Percentiles rank a stretch among this genome's conserved stretches.
Conservation (phyloP, 2,329 filamentous ascomycete species). For the Balansia obtecta region DNA sequence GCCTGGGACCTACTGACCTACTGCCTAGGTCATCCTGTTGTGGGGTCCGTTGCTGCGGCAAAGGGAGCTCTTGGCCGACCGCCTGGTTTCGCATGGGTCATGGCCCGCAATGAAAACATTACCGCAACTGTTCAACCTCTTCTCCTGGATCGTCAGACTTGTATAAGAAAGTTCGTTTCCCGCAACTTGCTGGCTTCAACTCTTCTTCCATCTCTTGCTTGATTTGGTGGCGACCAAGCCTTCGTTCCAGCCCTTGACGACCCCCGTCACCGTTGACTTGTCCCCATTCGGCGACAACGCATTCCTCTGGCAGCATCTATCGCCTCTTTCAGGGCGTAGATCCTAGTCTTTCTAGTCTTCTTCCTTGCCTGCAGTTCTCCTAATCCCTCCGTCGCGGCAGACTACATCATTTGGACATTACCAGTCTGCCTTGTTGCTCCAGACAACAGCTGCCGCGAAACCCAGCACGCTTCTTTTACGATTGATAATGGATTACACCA, state of each 20-base stretch:
- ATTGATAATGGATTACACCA: slow-evolving; percentile 29
- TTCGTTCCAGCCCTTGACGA: not conserved
- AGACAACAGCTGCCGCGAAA: not conserved
- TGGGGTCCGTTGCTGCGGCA: slow-evolving; percentile 13
- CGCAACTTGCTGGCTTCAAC: not conserved
- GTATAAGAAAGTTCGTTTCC: not conserved
- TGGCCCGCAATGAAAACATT: slow-evolving; percentile 2
- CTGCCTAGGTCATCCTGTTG: too few relatives aligned
- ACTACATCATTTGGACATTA: too few relatives aligned
- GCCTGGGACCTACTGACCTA: too few relatives aligned
- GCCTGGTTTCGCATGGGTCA: not conserved
- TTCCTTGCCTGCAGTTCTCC: not conserved
- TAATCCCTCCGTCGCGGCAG: not conserved
- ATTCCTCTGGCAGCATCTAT: slow-evolving; percentile 1
- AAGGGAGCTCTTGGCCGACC: slow-evolving; percentile 6
- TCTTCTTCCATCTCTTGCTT: not conserved
- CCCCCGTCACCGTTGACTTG: not conserved
- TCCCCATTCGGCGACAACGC: not conserved
- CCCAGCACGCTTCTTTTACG: not conserved
- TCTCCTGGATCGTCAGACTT: not conserved
- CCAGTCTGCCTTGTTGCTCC: not conserved
- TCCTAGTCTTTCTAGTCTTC: not conserved
- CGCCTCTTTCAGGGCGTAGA: not conserved
- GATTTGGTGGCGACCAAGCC: not conserved
- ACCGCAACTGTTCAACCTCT: not conserved